Conservation (phyloP, 2,329 filamentous ascomycete genomes). For the Dactylellina parvicollis region DNA sequence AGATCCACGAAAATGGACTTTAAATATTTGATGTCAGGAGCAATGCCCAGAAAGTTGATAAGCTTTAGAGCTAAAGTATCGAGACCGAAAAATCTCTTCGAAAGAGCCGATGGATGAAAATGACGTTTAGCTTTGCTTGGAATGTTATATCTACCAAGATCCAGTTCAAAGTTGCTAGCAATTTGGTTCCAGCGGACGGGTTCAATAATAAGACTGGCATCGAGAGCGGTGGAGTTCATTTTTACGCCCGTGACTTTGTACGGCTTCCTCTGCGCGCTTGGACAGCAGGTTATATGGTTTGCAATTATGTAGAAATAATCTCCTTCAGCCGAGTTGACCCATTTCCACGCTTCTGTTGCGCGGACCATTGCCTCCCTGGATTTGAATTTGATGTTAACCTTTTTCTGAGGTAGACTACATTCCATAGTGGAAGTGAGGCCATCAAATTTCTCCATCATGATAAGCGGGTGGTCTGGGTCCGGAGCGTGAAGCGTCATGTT, state of each 20-base stretch:
- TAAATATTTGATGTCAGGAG: conserved; percentile 13
- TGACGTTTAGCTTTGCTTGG: conserved; percentile 9
- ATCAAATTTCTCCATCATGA: conserved; percentile 60
- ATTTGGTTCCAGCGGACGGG: conserved; percentile 25
- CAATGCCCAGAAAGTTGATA: conserved; percentile 26
- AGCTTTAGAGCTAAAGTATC: conserved; percentile 20
- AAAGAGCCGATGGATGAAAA: conserved; percentile 1
- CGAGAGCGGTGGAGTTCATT: background rate
- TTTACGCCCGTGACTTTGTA: conserved; percentile 54
- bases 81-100: conserved; percentile 28
- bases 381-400: conserved; percentile 59
- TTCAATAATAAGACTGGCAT: conserved; percentile 10
- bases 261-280: conserved; percentile 58
- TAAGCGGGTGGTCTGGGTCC: conserved; percentile 57
- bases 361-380: conserved; percentile 58
- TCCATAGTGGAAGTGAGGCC: conserved; percentile 58
- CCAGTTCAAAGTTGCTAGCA: conserved; percentile 39
- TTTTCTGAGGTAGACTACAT: conserved; percentile 54
- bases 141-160: conserved; percentile 26
- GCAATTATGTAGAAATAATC: conserved; percentile 59
- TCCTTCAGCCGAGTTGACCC: conserved; percentile 58
- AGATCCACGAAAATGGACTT: conserved; percentile 32
- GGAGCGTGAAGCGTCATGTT: conserved; percentile 60
- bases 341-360: conserved; percentile 58
- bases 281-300: conserved; percentile 59